phyloP scores from a whole-genome alignment of 2,329 filamentous ascomycete species.

The Alternaria viburni region DNA sequence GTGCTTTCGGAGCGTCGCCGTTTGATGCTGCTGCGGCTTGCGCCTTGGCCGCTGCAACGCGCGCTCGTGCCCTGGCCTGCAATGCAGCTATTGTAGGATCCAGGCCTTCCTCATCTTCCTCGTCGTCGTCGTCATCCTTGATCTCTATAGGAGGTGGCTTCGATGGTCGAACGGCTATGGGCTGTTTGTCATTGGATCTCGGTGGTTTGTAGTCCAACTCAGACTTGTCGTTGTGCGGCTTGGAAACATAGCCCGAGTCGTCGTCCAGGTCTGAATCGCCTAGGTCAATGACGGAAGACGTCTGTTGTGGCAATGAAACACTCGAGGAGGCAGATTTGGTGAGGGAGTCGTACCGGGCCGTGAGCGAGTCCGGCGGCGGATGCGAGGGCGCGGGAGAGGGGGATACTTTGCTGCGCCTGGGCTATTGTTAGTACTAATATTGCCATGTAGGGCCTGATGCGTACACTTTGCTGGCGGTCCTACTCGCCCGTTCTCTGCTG shows the following conservation, averaged over 20 bases:
- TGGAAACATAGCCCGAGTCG: slow-evolving; percentile 11
- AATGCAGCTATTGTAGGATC: slow-evolving; percentile 39
- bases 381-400: slow-evolving; percentile 25
- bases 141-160: slow-evolving; percentile 9
- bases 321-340: slow-evolving; percentile 23
- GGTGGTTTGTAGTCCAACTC: neutral
- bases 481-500: slow-evolving; percentile 12
- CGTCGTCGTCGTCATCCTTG: slow-evolving; percentile 23
- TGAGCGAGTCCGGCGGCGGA: slow-evolving; percentile 28
- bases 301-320: slow-evolving; percentile 8
- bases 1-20: slow-evolving; percentile 14
- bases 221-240: slow-evolving; percentile 4
- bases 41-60: slow-evolving; percentile 26
- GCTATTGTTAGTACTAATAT: neutral
- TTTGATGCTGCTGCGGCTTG: slow-evolving; percentile 8
- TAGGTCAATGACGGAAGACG: slow-evolving; percentile 32
- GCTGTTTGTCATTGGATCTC: neutral
- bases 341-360: slow-evolving; percentile 39
- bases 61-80: slow-evolving; percentile 32
- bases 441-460: neutral
- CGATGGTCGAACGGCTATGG: slow-evolving; percentile 11
- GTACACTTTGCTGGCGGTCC: slow-evolving; percentile 25
- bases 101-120: slow-evolving; percentile 35
- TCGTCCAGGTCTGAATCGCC: slow-evolving; percentile 32
- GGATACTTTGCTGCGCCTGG: slow-evolving; percentile 35